phyloP scores from a whole-genome alignment of 345 rosid genomes.

The Arabis hirsuta region DNA sequence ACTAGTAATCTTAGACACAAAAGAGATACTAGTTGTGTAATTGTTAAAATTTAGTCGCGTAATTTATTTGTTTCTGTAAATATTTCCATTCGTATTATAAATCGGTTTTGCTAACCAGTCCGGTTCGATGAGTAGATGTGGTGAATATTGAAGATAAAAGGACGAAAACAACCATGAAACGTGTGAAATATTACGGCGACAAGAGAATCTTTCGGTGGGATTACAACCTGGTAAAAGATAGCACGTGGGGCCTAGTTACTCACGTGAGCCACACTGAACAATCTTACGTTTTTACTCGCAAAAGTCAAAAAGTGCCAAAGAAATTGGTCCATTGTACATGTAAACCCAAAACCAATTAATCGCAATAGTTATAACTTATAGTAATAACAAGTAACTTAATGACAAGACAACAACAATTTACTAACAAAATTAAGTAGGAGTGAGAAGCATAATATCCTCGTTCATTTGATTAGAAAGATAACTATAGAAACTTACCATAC shows the following conservation, averaged over 20 bases:
- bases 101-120: not conserved
- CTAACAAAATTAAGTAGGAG: constrained; percentile 19
- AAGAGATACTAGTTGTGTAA: too few species aligned
- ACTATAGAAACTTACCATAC: constrained; percentile 21
- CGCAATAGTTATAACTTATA: not conserved
- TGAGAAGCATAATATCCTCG: not conserved
- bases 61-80: not conserved
- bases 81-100: not conserved
- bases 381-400: not conserved
- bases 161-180: constrained; percentile 25
- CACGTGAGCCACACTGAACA: constrained; percentile 31
- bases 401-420: not conserved
- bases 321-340: not conserved
- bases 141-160: not conserved
- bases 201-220: constrained; percentile 46
- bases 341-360: not conserved
- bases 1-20: too few species aligned
- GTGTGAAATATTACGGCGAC: constrained; percentile 34
- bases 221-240: constrained; percentile 36
- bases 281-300: not conserved
- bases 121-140: not conserved
- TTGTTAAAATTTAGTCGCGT: not conserved
- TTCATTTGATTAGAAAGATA: constrained; percentile 17
- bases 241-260: not conserved
- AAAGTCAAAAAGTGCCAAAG: not conserved